Evolutionary conservation across 371 early-diverging fungal genomes (phyloP), one percentile per base, ranked within the genome.

Genomic region (Mortierella polycephala): DNA sequence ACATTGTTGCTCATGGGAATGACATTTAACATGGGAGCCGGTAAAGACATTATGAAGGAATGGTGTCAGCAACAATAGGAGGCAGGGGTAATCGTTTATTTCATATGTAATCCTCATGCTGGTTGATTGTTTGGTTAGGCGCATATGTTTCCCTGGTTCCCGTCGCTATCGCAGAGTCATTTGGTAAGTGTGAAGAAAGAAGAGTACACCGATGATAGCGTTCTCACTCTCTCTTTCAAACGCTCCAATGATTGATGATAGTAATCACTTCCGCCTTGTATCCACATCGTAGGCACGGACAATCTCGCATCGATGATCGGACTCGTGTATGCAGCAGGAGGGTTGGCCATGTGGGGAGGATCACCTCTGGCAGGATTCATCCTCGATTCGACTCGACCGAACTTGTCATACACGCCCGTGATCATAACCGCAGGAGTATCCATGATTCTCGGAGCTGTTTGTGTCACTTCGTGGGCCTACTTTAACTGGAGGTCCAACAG

Each of bases 361-460:
- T 69, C 75, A 2, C 75, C 75, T 45, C 49, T 74, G 46, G 83
- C 82, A 11, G 87, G 87, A 45, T 61, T 69, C 40, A 81, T 87
- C 21, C 69, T 83, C 14, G 75, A 81, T 46, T 49, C 68, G 10
- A 83, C 73, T n/a, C 74, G 74, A 1, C 69, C 69, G 46, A 73
- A 72, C 57, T 62, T 75, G 18, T 69, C 75, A 0, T 88, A 83
- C 67, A 72, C 80, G 4, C 86, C 88, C 0, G 82, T 83, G n/a
- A 85, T 88, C 41, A 72, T 85, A 45, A 86, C 85, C 37, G 75
- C 83, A 14, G 87, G 88, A 20, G 80, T 63, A 4, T 76, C 83
- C 64, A 62, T 83, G 16, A 50, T 85, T n/a, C 45, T 75, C 10
- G 84, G 83, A 4, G 76, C 82, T 10, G 16, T 69, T 21, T 69